Percentiles rank a stretch among this genome's conserved stretches.
Evolutionary conservation across 2,329 filamentous ascomycete genomes (phyloP).

Genomic region (Cytospora piceae): DNA sequence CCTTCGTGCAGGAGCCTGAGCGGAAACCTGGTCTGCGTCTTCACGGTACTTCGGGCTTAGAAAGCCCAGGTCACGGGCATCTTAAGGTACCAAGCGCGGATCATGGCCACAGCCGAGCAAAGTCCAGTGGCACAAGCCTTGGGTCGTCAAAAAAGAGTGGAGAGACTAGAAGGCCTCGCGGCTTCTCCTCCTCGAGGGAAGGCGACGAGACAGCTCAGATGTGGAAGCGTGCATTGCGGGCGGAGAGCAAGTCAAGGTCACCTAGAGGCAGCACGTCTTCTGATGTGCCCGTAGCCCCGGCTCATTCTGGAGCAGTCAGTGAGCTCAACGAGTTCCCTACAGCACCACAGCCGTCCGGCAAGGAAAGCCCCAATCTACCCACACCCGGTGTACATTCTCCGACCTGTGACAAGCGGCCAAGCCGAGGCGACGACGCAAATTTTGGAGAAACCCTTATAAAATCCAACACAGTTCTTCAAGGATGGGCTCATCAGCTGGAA

Average conservation of each 20-base stretch:
- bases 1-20: constrained; percentile 1
- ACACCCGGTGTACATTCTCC: constrained; percentile 20
- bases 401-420: constrained; percentile 4
- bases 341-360: constrained; percentile 10
- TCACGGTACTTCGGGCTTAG: not conserved
- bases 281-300: not conserved
- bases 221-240: constrained; percentile 31
- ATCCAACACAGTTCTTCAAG: constrained; percentile 19
- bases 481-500: constrained; percentile 17
- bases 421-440: constrained; percentile 8
- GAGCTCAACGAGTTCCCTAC: not conserved
- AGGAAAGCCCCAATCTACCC: constrained; percentile 9
- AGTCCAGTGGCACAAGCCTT: not conserved
- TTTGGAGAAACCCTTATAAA: constrained; percentile 13
- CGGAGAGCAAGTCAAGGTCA: constrained; percentile 27
- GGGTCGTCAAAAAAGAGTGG: not conserved
- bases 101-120: not conserved
- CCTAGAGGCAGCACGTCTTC: constrained; percentile 22
- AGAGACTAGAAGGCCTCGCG: constrained; percentile 12
- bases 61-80: not conserved
- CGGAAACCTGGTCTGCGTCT: constrained; percentile 1
- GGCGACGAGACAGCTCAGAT: constrained; percentile 27
- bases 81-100: constrained; percentile 15
- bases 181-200: constrained; percentile 27
- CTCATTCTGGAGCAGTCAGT: constrained; percentile 3